phyloP scores from a whole-genome alignment of 2,329 filamentous ascomycete genomes.

The Neofusicoccum cordaticola region DNA sequence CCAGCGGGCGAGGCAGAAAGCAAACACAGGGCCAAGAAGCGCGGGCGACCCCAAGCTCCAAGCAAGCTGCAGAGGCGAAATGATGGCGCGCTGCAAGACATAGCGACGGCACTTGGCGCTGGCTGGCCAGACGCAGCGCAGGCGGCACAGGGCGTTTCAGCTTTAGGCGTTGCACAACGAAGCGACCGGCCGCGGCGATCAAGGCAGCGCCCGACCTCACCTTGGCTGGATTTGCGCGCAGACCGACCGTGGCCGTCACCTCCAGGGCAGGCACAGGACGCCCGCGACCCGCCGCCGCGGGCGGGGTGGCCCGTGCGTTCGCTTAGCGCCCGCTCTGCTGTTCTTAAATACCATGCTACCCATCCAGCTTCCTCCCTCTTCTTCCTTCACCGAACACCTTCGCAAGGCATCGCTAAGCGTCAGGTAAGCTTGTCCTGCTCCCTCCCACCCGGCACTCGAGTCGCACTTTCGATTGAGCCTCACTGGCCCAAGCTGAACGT shows the following conservation, averaged over 20 bases:
- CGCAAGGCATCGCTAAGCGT: constrained; percentile 7
- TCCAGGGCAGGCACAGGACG: background rate
- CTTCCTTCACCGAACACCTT: constrained; percentile 7
- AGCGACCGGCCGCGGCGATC: background rate
- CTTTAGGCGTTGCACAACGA: constrained; percentile 5
- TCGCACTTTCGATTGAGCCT: background rate
- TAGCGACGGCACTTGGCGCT: background rate
- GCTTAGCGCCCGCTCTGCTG: constrained; percentile 4
- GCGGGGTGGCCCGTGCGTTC: background rate
- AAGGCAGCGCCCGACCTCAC: background rate
- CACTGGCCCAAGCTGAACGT: background rate
- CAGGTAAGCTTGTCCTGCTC: background rate
- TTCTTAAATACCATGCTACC: constrained; percentile 2
- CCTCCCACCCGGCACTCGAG: background rate
- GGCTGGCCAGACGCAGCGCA: background rate
- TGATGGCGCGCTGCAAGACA: constrained; percentile 4
- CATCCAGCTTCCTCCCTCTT: background rate
- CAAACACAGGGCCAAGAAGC: background rate
- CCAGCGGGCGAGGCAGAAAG: background rate
- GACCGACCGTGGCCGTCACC: background rate
- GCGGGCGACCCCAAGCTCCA: background rate
- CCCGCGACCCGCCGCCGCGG: background rate
- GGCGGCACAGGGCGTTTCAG: constrained; percentile 12
- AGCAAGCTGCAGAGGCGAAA: constrained; percentile 8
- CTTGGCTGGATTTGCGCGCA: background rate